Base-by-base conservation (phyloP, 2,329 filamentous ascomycete species). In the Leptoxyphium fumago region DNA sequence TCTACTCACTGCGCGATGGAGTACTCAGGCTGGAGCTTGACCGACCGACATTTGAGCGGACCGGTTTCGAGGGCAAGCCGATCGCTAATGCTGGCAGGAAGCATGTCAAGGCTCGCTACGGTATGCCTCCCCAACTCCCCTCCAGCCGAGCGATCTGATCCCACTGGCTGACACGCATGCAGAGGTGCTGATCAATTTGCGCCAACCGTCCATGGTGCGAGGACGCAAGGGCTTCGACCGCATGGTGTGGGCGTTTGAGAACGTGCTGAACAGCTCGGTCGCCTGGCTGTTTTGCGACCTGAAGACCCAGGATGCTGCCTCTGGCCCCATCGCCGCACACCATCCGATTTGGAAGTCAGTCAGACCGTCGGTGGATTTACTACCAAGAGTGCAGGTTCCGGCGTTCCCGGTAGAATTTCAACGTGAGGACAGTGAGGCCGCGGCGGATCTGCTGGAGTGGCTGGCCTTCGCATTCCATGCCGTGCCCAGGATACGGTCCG, bases 211-310 rank as follows among this genome's bases (percentile, higher is more conserved):
- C 0, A 94, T 94, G 84, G 61, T 85, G 7, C 80, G 79, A 43
- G 87, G 87, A 2, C 91, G 86, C 60, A 87, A 82, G 50, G 82
- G 79, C 0, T 94, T 93, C 55, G 80, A 88, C 49, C 72, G 85
- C 39, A 67, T 94, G 11, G 61, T 80, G 6, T 84, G 84, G 70
- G 85, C 86, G 11, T 86, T 80, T 60, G 80, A 81, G 53, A 84
- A 86, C 49, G 84, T 85, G 17, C 68, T 95, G 17, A 75, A 73
- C 41, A 64, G 71, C 39, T 76, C 80, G 1, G 55, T 80, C 17
- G 75, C 75, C 1, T 95, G 89, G 87, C 65, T 96, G 0, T 88
- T 91, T 54, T 80, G 73, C 55, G 81, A 87, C 53, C 60, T 79
- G 42, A 28, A 55, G 44, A 41, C 40, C 9, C 13, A 43, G 13